These are phyloP conservation scores for Trichoderma gracile DNA, from an alignment of 2,329 filamentous ascomycete genomes.

Conservation along the genomic window DNA sequence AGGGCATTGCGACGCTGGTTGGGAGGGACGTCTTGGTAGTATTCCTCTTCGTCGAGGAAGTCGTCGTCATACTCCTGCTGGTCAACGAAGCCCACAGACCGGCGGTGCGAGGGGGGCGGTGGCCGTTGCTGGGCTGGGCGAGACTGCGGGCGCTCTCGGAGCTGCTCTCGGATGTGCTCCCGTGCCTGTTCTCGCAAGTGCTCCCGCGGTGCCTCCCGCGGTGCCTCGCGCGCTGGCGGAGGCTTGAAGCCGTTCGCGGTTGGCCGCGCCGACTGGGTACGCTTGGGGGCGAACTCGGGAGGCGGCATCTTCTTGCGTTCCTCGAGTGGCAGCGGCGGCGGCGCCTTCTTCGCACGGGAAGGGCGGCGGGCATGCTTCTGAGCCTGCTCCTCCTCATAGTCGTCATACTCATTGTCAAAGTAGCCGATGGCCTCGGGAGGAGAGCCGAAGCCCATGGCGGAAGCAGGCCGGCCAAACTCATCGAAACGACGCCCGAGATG, in stretches of 20 bases:
- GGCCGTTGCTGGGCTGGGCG: constrained; percentile 34
- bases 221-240: constrained; percentile 33
- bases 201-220: constrained; percentile 1
- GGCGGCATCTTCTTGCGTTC: constrained; percentile 54
- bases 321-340: constrained; percentile 44
- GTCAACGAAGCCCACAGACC: constrained; percentile 39
- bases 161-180: constrained; percentile 5
- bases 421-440: constrained; percentile 35
- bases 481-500: constrained; percentile 41
- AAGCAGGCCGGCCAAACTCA: constrained; percentile 36
- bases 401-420: constrained; percentile 44
- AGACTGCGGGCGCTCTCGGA: constrained; percentile 14
- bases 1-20: constrained; percentile 37
- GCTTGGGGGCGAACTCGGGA: constrained; percentile 39
- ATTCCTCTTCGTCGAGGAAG: constrained; percentile 37
- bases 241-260: constrained; percentile 35
- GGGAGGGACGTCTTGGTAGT: constrained; percentile 45
- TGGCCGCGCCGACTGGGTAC: constrained; percentile 41
- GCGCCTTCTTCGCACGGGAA: constrained; percentile 46
- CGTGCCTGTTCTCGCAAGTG: constrained; percentile 6
- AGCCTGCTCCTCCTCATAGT: constrained; percentile 42
- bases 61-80: constrained; percentile 42
- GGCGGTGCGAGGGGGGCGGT: constrained; percentile 31
- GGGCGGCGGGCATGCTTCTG: constrained; percentile 42
- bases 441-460: constrained; percentile 42